These are phyloP conservation scores for Encephalitozoon hellem DNA, from an alignment of 371 early-diverging fungal species.

Conservation along the genomic window DNA sequence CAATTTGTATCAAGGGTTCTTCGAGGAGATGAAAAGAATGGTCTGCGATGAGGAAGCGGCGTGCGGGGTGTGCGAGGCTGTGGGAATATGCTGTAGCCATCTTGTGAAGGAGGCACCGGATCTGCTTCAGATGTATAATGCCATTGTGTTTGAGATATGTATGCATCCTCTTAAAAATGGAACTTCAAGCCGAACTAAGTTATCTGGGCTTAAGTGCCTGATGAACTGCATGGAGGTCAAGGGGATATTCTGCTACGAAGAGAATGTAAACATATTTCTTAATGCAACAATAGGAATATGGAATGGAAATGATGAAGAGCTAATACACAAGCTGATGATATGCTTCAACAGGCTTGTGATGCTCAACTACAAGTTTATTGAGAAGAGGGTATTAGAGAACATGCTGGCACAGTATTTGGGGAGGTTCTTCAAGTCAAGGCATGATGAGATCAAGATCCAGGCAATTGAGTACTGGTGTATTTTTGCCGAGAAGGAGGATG, in stretches of 20 bases:
- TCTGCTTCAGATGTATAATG: neutral
- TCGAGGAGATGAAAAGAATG: neutral
- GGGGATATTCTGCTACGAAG: slow-evolving; percentile 9
- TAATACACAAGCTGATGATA: slow-evolving; percentile 36
- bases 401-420: slow-evolving; percentile 32
- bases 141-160: slow-evolving; percentile 18
- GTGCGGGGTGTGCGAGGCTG: slow-evolving; percentile 21
- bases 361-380: slow-evolving; percentile 30
- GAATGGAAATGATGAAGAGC: slow-evolving; percentile 11
- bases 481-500: slow-evolving; percentile 42
- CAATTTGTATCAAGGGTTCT: slow-evolving; percentile 11
- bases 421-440: slow-evolving; percentile 19
- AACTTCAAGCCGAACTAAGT: neutral
- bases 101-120: slow-evolving; percentile 17
- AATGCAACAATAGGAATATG: slow-evolving; percentile 23
- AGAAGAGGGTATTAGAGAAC: slow-evolving; percentile 12
- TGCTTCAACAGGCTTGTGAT: slow-evolving; percentile 45
- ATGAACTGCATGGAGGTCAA: slow-evolving; percentile 20
- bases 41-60: neutral
- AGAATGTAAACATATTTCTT: slow-evolving; percentile 26
- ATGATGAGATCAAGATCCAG: slow-evolving; percentile 32
- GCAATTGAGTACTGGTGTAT: slow-evolving; percentile 57
- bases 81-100: slow-evolving; percentile 1
- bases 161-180: neutral
- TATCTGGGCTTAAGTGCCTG: slow-evolving; percentile 15